phyloP scores from a whole-genome alignment of 306 rosid species.

The Cicer bijugum region DNA sequence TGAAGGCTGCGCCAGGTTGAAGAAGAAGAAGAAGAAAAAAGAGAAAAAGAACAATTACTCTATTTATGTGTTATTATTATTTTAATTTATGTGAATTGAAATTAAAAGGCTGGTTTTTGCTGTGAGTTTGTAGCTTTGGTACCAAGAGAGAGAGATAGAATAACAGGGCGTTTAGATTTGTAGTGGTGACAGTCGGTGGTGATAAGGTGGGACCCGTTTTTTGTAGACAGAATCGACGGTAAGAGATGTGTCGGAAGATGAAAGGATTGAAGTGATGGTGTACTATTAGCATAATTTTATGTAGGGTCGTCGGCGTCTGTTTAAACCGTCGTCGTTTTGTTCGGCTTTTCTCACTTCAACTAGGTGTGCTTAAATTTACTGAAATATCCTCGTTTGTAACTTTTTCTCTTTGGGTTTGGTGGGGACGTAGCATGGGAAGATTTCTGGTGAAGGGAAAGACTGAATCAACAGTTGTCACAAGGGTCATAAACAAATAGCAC shows the following conservation, averaged over 20 bases:
- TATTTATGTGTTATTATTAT: neutral
- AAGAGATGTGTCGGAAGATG: slow-evolving; percentile 41
- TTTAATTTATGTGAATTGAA: slow-evolving; percentile 20
- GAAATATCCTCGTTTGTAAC: neutral
- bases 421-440: slow-evolving; percentile 42
- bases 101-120: slow-evolving; percentile 48
- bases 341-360: neutral
- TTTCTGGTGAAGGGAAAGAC: slow-evolving; percentile 48
- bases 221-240: slow-evolving; percentile 40
- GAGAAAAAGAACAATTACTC: neutral
- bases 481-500: slow-evolving; percentile 31
- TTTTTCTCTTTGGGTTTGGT: neutral
- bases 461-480: slow-evolving; percentile 25
- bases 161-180: slow-evolving; percentile 32
- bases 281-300: neutral
- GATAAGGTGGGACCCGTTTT: slow-evolving; percentile 40
- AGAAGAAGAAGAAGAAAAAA: slow-evolving; percentile 30
- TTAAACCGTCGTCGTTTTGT: slow-evolving; percentile 52
- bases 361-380: slow-evolving; percentile 20
- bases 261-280: slow-evolving; percentile 16
- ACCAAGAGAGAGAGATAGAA: neutral
- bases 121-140: slow-evolving; percentile 46
- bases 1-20: slow-evolving; percentile 37
- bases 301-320: slow-evolving; percentile 47
- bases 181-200: slow-evolving; percentile 46